A percentile compares a stretch with the other conserved stretches of the same genome.
Conservation (phyloP, 106 monocot species). For the Hemerocallis citrina region DNA sequence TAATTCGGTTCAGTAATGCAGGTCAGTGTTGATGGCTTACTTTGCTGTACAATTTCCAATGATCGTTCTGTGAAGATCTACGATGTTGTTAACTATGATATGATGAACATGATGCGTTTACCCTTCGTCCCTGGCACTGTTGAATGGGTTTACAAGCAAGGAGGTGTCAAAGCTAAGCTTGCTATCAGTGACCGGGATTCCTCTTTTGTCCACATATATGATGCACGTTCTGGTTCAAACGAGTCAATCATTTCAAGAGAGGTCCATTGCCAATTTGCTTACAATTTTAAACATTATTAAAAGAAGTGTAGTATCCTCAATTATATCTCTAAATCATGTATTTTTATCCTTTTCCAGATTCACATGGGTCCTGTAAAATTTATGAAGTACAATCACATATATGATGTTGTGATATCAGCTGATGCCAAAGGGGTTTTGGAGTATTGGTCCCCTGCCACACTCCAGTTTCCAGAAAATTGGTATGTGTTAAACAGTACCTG, state of each 20-base stretch:
- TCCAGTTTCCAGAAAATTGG: slow-evolving; percentile 79
- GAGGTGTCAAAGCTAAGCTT: slow-evolving; percentile 86
- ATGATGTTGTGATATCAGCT: slow-evolving; percentile 85
- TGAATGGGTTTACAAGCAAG: slow-evolving; percentile 90
- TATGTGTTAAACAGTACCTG: slow-evolving; percentile 15
- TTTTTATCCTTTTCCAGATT: slow-evolving; percentile 47
- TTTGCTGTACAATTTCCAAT: slow-evolving; percentile 93
- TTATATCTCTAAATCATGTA: background rate
- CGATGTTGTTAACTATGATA: slow-evolving; percentile 98
- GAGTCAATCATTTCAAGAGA: slow-evolving; percentile 80
- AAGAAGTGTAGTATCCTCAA: background rate
- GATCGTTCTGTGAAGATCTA: slow-evolving; percentile 90
- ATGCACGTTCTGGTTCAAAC: slow-evolving; percentile 72
- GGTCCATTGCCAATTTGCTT: slow-evolving; percentile 28
- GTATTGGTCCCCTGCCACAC: slow-evolving; percentile 81
- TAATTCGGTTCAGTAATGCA: slow-evolving; percentile 57
- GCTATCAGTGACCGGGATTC: slow-evolving; percentile 77
- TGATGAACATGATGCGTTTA: slow-evolving; percentile 97
- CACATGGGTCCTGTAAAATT: slow-evolving; percentile 65
- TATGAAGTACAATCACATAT: slow-evolving; percentile 75
- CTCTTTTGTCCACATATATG: slow-evolving; percentile 68
- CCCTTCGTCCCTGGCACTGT: slow-evolving; percentile 66
- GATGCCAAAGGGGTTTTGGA: slow-evolving; percentile 85
- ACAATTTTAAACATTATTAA: background rate
- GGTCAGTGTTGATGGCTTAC: slow-evolving; percentile 91